Evolutionary conservation across 2,329 filamentous ascomycete species (phyloP).

Genomic region (Bipolaris gigantea): DNA sequence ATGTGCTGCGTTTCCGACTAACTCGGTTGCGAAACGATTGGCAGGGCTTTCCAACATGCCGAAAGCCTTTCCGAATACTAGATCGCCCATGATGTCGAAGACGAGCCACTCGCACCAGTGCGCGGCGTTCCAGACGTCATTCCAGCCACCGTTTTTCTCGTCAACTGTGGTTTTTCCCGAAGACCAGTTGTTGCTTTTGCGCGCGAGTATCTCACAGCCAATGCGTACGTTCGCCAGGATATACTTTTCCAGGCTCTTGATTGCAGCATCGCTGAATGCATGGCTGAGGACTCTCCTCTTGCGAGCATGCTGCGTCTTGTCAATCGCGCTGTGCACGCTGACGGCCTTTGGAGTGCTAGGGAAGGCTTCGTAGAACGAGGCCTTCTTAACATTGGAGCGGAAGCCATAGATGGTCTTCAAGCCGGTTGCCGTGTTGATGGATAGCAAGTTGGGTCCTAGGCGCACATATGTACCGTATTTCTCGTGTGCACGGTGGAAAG

Average conservation of each 20-base stretch:
- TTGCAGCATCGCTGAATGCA: slow-evolving; percentile 51
- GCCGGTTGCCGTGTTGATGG: slow-evolving; percentile 68
- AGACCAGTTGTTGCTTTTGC: slow-evolving; percentile 16
- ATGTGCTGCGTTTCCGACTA: slow-evolving; percentile 50
- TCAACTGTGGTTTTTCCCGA: slow-evolving; percentile 8
- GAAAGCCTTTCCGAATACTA: slow-evolving; percentile 52
- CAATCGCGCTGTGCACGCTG: slow-evolving; percentile 51
- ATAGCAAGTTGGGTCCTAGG: slow-evolving; percentile 75
- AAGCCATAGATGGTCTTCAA: slow-evolving; percentile 55
- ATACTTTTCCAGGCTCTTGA: slow-evolving; percentile 51
- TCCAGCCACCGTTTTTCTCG: slow-evolving; percentile 44
- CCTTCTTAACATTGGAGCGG: slow-evolving; percentile 53
- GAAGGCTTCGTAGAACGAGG: slow-evolving; percentile 53
- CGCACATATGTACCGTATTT: slow-evolving; percentile 74
- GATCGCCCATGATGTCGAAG: slow-evolving; percentile 57
- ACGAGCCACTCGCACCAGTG: slow-evolving; percentile 51
- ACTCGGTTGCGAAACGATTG: slow-evolving; percentile 48
- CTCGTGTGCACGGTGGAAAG: slow-evolving; percentile 70
- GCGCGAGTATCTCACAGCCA: slow-evolving; percentile 42
- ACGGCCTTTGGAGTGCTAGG: slow-evolving; percentile 47
- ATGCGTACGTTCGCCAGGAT: slow-evolving; percentile 50
- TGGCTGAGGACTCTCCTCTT: slow-evolving; percentile 52
- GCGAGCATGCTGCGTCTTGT: slow-evolving; percentile 51
- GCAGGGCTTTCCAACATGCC: slow-evolving; percentile 46
- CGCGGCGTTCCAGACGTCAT: slow-evolving; percentile 48